Base-by-base conservation (phyloP, 306 rosid species). In the Cucurbita moschata region DNA sequence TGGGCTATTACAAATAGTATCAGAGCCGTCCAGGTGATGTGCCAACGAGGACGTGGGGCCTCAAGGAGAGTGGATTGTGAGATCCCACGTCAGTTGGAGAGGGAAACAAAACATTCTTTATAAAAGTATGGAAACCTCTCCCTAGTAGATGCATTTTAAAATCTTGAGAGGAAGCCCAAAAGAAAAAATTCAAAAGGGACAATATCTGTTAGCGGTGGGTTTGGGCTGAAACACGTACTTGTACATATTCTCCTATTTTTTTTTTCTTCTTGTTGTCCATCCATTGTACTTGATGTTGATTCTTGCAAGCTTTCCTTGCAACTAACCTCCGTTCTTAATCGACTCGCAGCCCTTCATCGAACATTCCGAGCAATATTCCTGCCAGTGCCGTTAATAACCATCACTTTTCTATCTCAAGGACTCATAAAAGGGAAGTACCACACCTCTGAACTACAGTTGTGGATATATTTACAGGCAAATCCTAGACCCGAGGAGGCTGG, bases 391-490 rank as follows among this genome's bases (percentile, higher is more conserved):
- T 80, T 76, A 82, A 67, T 75, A 73, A 68, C 73, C 72, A 52
- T 60, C 73, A 52, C 43, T 75, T n/a, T 52, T 52, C 62, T 19
- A 19, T 59, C 59, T 66, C 74, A 75, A 76, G 74, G 56, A 71
- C 37, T 70, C 79, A 73, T 66, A 74, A 61, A 59, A 56, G 50
- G 72, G 76, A 73, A 77, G 77, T 84, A 59, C 82, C 76, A 59
- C 76, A 84, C 60, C 78, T 79, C 61, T 80, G 87, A 87, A 83
- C 51, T 78, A 10, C 67, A 53, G 66, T 76, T 37, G 50, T 66
- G 56, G 81, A 76, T 71, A 76, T 71, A 30, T 69, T 69, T 69
- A 69, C 74, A 26, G 44, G 44, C 6, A 70, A 50, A 30, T 70
- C 37, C 35, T 70, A 5, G 30, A 70, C 12, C 12, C 5, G 30